phyloP scores from a whole-genome alignment of 257 asterid species.

The Cruciata laevipes region DNA sequence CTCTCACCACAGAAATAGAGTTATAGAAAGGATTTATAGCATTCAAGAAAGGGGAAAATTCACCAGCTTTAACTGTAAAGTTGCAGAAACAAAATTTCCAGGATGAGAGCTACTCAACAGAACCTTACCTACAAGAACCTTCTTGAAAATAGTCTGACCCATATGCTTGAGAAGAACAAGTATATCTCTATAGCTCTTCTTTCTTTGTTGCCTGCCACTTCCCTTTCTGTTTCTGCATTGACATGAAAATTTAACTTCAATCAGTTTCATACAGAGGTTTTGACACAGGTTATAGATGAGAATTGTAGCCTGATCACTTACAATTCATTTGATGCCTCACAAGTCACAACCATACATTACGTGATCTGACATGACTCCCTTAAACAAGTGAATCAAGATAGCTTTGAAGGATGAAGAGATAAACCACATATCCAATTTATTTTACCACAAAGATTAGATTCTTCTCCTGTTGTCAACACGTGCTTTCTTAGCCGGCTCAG shows the following conservation, averaged over 20 bases:
- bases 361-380: no score
- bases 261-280: not conserved
- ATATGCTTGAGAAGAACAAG: not conserved
- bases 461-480: constrained; percentile 69
- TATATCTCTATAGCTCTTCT: not conserved
- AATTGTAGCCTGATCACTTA: not conserved
- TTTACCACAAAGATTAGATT: constrained; percentile 27
- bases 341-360: not conserved
- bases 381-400: not conserved
- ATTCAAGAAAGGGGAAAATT: not conserved
- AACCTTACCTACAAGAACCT: not conserved
- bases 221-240: not conserved
- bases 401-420: no score
- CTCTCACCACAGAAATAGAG: not conserved
- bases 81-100: not conserved
- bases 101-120: not conserved
- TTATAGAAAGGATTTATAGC: not conserved
- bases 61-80: no score
- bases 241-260: not conserved
- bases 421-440: no score
- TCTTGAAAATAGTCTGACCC: not conserved
- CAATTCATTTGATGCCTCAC: not conserved
- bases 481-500: constrained; percentile 49
- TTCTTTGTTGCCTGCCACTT: not conserved
- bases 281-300: not conserved